Base-by-base conservation (phyloP, 208 protist species). In the Phytomonas sp. region DNA sequence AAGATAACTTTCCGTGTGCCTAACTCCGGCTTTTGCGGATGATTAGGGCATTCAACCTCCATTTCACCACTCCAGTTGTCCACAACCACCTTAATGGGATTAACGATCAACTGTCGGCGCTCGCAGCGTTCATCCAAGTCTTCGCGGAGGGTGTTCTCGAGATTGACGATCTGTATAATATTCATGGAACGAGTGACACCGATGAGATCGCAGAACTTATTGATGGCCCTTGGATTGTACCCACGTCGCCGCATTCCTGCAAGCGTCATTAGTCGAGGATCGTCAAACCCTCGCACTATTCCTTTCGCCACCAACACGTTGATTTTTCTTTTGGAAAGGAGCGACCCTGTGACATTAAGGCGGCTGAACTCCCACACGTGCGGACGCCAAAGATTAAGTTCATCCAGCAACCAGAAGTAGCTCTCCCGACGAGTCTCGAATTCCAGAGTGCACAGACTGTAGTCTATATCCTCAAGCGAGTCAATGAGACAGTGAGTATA, bases 381-480 rank as follows among this genome's bases (percentile, higher is more conserved):
- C 45, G 98, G 98, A 56, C 92, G 89, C 87, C 83, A 94, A 16
- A 95, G 80, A 62, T 94, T 75, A 26, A 98, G 83, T 77, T 93
- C 83, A 31, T 92, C 88, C 60, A 97, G 82, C 64, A 97, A 73
- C 93, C 96, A 99, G 74, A 99, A 97, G 78, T 99, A 99, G 63
- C 92, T 97, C 66, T 98, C 94, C 30, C 96, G 85, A 74, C 97
- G 89, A n/a, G 88, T 97, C 79, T 99, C 94, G 79, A 99, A 99
- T 87, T 99, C 99, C 36, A 99, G 83, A 10, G 99, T 99, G 91
- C 99, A 99, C 6, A 99, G 82, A 14, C 98, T 99, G 87, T 99
- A 99, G 37, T 99, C 99, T 70, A 99, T 98, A 84, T 99, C 86
- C 81, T 99, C 99, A 32, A 99, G 79, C 11, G 98, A 98, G 82